A percentile compares a stretch with the other conserved stretches of the same genome.
Conservation (phyloP, 768 basidiomycete species). For the Termitomyces sp. region DNA sequence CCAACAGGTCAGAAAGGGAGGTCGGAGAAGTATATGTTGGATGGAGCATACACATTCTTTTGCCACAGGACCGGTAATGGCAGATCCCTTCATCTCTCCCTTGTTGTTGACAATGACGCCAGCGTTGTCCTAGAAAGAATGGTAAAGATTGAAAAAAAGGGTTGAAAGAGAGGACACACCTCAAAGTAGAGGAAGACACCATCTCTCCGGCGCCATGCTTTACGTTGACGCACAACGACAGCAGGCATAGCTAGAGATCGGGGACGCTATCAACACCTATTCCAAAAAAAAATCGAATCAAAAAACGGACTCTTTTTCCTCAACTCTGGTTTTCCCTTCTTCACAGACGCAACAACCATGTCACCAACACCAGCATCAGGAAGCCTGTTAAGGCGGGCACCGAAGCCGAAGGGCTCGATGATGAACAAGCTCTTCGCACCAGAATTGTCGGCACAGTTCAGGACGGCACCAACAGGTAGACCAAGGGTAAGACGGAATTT, state of each 20-base stretch:
- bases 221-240: conserved; percentile 95
- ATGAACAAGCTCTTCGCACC: conserved; percentile 94
- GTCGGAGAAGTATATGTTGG: neutral
- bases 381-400: conserved; percentile 94
- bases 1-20: neutral
- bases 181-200: conserved; percentile 99
- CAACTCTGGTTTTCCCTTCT: conserved; percentile 99
- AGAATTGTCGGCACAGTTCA: conserved; percentile 99
- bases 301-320: conserved; percentile 91
- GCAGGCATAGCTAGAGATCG: conserved; percentile 80
- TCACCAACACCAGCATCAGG: conserved; percentile 95
- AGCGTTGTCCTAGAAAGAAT: conserved; percentile 67
- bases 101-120: conserved; percentile 98
- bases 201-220: conserved; percentile 96
- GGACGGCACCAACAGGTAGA: conserved; percentile 90
- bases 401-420: conserved; percentile 94
- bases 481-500: conserved; percentile 95
- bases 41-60: conserved; percentile 89
- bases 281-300: neutral
- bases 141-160: neutral
- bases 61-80: conserved; percentile 94
- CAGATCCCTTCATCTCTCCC: conserved; percentile 99
- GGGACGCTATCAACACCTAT: conserved; percentile 9
- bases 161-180: conserved; percentile 31
- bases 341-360: conserved; percentile 95